A percentile compares a stretch with the other conserved stretches of the same genome.
Conservation (phyloP, 805 yeast genomes). For the Dipodascus geniculatus region DNA sequence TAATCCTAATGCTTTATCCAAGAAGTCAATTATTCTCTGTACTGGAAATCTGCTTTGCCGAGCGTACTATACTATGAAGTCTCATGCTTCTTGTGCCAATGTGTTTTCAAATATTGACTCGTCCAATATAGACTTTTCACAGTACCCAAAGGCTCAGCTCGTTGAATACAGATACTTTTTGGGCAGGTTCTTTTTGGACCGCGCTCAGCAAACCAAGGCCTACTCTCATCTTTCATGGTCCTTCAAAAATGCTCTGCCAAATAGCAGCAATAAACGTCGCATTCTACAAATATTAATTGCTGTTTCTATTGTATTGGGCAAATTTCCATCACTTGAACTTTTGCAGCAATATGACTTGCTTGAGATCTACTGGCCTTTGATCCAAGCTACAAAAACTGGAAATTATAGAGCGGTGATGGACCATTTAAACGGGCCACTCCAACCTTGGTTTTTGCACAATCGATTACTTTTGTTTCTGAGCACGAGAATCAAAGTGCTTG, state of each 20-base stretch:
- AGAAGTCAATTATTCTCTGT: conserved; percentile 40
- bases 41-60: conserved; percentile 45
- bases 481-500: conserved; percentile 19
- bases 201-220: conserved; percentile 40
- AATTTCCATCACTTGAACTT: conserved; percentile 31
- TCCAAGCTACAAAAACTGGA: conserved; percentile 32
- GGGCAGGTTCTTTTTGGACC: conserved; percentile 43
- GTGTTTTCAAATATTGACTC: conserved; percentile 48
- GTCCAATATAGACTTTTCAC: conserved; percentile 31
- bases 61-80: conserved; percentile 35
- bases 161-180: conserved; percentile 45
- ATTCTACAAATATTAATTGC: conserved; percentile 42
- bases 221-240: conserved; percentile 48
- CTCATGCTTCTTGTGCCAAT: conserved; percentile 28
- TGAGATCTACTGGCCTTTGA: conserved; percentile 30
- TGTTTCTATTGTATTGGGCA: conserved; percentile 42
- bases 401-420: conserved; percentile 28
- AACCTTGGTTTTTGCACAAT: conserved; percentile 16
- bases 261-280: conserved; percentile 25
- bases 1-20: conserved; percentile 13
- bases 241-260: conserved; percentile 29
- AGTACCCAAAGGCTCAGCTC: conserved; percentile 36
- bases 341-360: conserved; percentile 20
- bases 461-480: conserved; percentile 19
- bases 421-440: conserved; percentile 20